These are phyloP conservation scores for Sordaria brevicollis DNA, from an alignment of 495 filamentous ascomycete species.

Conservation along the genomic window DNA sequence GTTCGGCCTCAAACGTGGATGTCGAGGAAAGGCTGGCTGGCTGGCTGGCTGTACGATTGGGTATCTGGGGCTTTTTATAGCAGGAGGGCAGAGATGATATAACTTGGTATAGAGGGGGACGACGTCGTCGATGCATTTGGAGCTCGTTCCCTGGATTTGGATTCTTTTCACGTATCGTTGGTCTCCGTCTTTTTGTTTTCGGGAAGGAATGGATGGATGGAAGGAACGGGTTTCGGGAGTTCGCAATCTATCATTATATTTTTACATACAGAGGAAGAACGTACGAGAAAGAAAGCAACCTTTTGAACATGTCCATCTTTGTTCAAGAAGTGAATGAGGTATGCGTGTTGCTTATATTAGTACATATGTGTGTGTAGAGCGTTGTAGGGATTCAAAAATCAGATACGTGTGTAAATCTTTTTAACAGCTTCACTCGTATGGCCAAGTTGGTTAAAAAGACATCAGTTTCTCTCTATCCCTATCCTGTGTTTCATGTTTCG, in stretches of 20 bases:
- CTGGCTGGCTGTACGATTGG: neutral
- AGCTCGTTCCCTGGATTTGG: neutral
- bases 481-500: neutral
- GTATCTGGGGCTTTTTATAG: neutral
- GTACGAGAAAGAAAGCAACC: no score
- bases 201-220: no score
- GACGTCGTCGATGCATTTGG: neutral
- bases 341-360: neutral
- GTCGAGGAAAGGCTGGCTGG: no score
- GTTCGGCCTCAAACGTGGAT: no score
- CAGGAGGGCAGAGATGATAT: neutral
- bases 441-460: no score
- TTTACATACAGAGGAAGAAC: neutral
- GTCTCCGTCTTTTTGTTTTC: neutral
- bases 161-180: neutral
- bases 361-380: neutral
- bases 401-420: neutral
- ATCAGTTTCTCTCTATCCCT: neutral
- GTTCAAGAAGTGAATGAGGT: neutral
- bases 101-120: neutral
- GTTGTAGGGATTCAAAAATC: neutral
- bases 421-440: no score
- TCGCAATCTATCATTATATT: neutral
- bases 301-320: no score
- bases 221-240: neutral